Base-by-base conservation (phyloP, 495 filamentous ascomycete species). In the Hypoxylon fragiforme region DNA sequence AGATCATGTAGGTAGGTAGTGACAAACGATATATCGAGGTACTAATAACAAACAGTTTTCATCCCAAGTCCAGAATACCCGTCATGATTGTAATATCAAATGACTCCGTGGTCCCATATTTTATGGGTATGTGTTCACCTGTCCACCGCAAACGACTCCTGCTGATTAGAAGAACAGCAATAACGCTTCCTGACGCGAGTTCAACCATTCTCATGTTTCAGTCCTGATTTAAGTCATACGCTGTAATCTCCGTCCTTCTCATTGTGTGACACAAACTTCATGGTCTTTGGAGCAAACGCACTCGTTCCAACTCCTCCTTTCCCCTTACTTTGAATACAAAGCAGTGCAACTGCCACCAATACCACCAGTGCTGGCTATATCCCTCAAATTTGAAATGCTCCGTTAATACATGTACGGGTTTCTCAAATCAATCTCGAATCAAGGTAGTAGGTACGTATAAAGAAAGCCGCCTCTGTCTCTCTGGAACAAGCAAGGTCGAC, bases 131-230 rank as follows among this genome's bases (percentile, higher is more conserved):
- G n/a, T n/a, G n/a, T n/a, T n/a, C n/a, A n/a, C n/a, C n/a, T n/a
- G n/a, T n/a, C n/a, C n/a, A n/a, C 26, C 34, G 12, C 15, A 9
- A 26, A 15, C 24, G 11, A 3, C 44, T 16, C 31, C 9, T 21
- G 8, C 36, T 24, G 13, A 42, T 42, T 24, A 16, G 26, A 36
- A 41, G 12, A 39, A 37, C 46, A 40, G 58, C 32, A 56, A 48
- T 51, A 56, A 52, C 52, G 52, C 58, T 50, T 61, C 51, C 32
- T 53, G 52, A 62, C 47, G 37, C 58, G 32, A 56, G 36, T 47
- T 47, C 47, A 48, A 48, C 47, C 42, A 47, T 31, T 44, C 37
- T 18, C 22, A 39, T 52, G 58, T 62, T 62, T 62, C 58, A 53
- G 51, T 53, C 19, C 26, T 40, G 43, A 24, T 32, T 37, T 42